Evolutionary conservation across 2,329 filamentous ascomycete genomes (phyloP).

Genomic region (Chrysoporthe puriensis): DNA sequence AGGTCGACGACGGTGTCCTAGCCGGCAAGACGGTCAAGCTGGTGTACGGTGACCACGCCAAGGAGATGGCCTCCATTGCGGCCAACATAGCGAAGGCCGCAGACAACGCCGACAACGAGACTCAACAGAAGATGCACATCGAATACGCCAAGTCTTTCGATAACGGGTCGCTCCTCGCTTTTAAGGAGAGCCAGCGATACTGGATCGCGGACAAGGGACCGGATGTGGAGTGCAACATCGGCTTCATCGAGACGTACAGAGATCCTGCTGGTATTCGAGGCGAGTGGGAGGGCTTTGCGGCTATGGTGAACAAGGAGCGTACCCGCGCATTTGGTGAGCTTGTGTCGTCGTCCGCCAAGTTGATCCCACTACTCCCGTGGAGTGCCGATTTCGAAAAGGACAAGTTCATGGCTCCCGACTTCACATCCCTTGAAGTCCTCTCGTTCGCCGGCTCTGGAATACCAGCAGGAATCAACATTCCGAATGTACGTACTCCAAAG

Average conservation of each 20-base stretch:
- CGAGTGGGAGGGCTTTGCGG: slow-evolving; percentile 86
- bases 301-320: slow-evolving; percentile 85
- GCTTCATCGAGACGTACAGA: slow-evolving; percentile 84
- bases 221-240: slow-evolving; percentile 78
- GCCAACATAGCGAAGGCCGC: slow-evolving; percentile 70
- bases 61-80: slow-evolving; percentile 72
- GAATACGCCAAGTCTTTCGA: slow-evolving; percentile 78
- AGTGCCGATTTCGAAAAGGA: slow-evolving; percentile 89
- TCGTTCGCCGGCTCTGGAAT: slow-evolving; percentile 75
- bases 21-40: slow-evolving; percentile 71
- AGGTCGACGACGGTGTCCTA: slow-evolving; percentile 60
- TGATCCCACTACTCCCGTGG: slow-evolving; percentile 93
- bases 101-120: slow-evolving; percentile 72
- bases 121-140: slow-evolving; percentile 72
- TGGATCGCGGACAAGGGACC: slow-evolving; percentile 87
- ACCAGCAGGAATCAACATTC: slow-evolving; percentile 70
- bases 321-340: slow-evolving; percentile 86
- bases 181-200: slow-evolving; percentile 77
- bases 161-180: slow-evolving; percentile 73
- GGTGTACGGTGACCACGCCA: slow-evolving; percentile 73
- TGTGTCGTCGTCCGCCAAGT: slow-evolving; percentile 76
- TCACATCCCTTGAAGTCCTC: slow-evolving; percentile 90
- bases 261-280: slow-evolving; percentile 80
- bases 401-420: slow-evolving; percentile 92
- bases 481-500: slow-evolving; percentile 47